phyloP scores from a whole-genome alignment of 2,329 filamentous ascomycete species.

The Microdochium trichocladiopsis region DNA sequence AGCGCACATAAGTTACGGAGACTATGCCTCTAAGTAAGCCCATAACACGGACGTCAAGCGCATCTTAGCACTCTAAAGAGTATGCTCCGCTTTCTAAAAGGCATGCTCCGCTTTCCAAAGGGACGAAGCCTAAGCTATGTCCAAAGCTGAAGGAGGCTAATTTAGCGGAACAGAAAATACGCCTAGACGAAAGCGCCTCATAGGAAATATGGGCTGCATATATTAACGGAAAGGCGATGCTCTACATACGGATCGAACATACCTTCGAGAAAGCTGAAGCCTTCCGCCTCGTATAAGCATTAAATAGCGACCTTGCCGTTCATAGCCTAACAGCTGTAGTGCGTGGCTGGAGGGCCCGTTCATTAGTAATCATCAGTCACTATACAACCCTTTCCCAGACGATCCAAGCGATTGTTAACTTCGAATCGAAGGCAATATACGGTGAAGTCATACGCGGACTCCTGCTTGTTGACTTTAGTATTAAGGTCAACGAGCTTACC shows the following conservation, averaged over 20 bases:
- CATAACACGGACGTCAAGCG: background rate
- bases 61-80: background rate
- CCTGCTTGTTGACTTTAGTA: background rate
- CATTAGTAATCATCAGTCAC: background rate
- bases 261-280: background rate
- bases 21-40: background rate
- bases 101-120: background rate
- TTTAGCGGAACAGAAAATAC: background rate
- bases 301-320: background rate
- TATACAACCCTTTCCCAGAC: background rate
- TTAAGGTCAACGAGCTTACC: background rate
- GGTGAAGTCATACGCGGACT: background rate
- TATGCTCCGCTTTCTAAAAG: too few species aligned
- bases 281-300: background rate
- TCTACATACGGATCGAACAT: background rate
- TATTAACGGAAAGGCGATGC: background rate
- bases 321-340: background rate
- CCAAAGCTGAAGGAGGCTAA: background rate
- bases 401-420: too few species aligned
- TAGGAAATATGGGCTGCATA: background rate
- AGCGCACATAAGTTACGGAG: background rate
- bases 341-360: background rate
- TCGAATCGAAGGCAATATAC: background rate
- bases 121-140: background rate
- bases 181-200: background rate